phyloP scores from a whole-genome alignment of 169 alveolate genomes.

The Eimeria zaria region DNA sequence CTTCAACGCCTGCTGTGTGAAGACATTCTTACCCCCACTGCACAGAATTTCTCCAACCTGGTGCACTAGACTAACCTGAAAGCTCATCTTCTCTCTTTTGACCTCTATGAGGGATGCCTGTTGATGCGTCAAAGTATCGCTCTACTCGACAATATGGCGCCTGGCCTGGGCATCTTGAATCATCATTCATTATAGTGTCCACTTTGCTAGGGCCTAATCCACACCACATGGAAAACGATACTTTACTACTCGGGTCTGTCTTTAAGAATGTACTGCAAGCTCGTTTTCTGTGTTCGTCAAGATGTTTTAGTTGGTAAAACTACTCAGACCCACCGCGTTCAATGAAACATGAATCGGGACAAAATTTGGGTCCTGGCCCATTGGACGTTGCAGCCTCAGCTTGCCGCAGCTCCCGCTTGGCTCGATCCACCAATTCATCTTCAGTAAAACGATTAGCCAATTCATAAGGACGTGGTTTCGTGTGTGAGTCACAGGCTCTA shows the following conservation, averaged over 20 bases:
- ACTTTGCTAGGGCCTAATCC: neutral
- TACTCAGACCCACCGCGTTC: neutral
- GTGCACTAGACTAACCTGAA: neutral
- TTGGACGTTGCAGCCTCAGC: neutral
- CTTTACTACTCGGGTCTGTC: neutral
- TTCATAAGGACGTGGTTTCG: neutral
- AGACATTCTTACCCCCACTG: neutral
- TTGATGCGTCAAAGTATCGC: neutral
- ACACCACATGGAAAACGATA: neutral
- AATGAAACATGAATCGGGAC: neutral
- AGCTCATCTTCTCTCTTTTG: neutral
- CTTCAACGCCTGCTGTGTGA: neutral
- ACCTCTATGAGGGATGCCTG: neutral
- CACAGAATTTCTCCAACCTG: neutral
- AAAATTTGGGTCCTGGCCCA: neutral
- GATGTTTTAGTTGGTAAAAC: neutral
- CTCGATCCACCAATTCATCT: conserved; percentile 11
- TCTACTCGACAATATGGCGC: neutral
- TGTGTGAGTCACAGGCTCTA: neutral
- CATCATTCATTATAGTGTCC: neutral
- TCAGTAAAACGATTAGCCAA: neutral
- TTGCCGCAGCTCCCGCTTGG: conserved; percentile 30
- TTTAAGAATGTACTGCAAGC: neutral
- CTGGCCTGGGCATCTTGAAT: neutral
- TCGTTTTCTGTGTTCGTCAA: neutral